Percentiles rank a stretch among this genome's conserved stretches.
These are phyloP conservation scores for Aspergillus sparsus DNA, from an alignment of 495 filamentous ascomycete species.

Conservation along the genomic window DNA sequence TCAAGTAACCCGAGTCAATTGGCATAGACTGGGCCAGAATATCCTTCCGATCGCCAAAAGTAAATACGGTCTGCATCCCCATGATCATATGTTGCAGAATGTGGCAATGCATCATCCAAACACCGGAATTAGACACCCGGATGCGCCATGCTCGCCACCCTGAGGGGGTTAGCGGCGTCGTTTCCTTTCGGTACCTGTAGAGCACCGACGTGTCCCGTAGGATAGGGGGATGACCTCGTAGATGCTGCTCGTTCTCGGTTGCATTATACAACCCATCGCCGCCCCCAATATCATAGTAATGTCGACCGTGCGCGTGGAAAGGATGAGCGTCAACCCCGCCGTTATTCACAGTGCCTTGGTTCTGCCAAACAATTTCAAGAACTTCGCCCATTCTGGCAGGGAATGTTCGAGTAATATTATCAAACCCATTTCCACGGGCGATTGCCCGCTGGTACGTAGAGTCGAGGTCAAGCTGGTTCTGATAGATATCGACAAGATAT, in stretches of 20 bases:
- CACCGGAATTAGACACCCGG: slow-evolving; percentile 51
- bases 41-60: slow-evolving; percentile 48
- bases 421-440: slow-evolving; percentile 45
- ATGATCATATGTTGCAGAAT: slow-evolving; percentile 57
- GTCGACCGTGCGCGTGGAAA: slow-evolving; percentile 60
- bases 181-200: slow-evolving; percentile 45
- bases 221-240: slow-evolving; percentile 45
- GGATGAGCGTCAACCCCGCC: slow-evolving; percentile 60
- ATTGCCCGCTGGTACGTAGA: slow-evolving; percentile 34
- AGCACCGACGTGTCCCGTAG: slow-evolving; percentile 59
- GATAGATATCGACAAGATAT: slow-evolving; percentile 59
- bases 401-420: slow-evolving; percentile 51
- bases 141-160: slow-evolving; percentile 64
- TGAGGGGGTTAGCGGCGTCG: slow-evolving; percentile 37
- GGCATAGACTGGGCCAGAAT: slow-evolving; percentile 40
- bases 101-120: slow-evolving; percentile 69
- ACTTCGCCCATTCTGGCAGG: slow-evolving; percentile 59
- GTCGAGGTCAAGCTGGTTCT: slow-evolving; percentile 43
- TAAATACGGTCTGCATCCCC: slow-evolving; percentile 57
- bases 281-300: slow-evolving; percentile 59
- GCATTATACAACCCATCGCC: slow-evolving; percentile 58
- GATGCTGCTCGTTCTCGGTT: slow-evolving; percentile 50
- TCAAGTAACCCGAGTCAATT: slow-evolving; percentile 48
- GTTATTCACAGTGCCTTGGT: slow-evolving; percentile 41
- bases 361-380: slow-evolving; percentile 61